These are phyloP conservation scores for Omphalotus olearius DNA, from an alignment of 1,284 basidiomycete species.

Conservation along the genomic window DNA sequence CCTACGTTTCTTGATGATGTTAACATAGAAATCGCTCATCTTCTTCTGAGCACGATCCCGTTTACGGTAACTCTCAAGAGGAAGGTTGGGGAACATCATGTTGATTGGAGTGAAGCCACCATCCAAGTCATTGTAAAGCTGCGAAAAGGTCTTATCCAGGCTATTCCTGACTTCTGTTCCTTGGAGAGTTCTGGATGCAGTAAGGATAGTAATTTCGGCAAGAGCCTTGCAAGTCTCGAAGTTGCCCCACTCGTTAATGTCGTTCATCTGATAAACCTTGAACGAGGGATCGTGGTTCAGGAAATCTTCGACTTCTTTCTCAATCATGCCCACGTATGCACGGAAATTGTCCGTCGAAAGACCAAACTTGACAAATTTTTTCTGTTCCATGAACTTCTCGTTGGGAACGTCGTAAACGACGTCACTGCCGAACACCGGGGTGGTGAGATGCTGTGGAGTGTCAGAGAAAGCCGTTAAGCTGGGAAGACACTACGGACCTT, in stretches of 20 bases:
- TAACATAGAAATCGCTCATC: slow-evolving; percentile 93
- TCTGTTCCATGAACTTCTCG: slow-evolving; percentile 98
- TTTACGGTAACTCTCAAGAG: slow-evolving; percentile 83
- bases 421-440: slow-evolving; percentile 93
- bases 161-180: slow-evolving; percentile 83
- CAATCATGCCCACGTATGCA: slow-evolving; percentile 89
- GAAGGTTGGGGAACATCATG: slow-evolving; percentile 93
- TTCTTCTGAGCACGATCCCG: slow-evolving; percentile 90
- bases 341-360: slow-evolving; percentile 91
- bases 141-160: slow-evolving; percentile 83
- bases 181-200: slow-evolving; percentile 90
- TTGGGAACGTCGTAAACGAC: slow-evolving; percentile 99
- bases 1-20: slow-evolving; percentile 81
- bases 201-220: slow-evolving; percentile 94
- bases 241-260: slow-evolving; percentile 66
- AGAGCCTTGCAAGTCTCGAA: slow-evolving; percentile 76
- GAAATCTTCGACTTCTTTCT: slow-evolving; percentile 77
- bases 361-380: slow-evolving; percentile 95
- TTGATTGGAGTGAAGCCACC: slow-evolving; percentile 90
- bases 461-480: too few species aligned
- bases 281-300: slow-evolving; percentile 62
- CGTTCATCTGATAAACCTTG: slow-evolving; percentile 53
- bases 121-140: slow-evolving; percentile 88
- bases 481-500: slow-evolving; percentile 48
- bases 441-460: slow-evolving; percentile 70